These are phyloP conservation scores for Geotrichum reessii DNA, from an alignment of 1,139 yeast genomes.

Conservation along the genomic window DNA sequence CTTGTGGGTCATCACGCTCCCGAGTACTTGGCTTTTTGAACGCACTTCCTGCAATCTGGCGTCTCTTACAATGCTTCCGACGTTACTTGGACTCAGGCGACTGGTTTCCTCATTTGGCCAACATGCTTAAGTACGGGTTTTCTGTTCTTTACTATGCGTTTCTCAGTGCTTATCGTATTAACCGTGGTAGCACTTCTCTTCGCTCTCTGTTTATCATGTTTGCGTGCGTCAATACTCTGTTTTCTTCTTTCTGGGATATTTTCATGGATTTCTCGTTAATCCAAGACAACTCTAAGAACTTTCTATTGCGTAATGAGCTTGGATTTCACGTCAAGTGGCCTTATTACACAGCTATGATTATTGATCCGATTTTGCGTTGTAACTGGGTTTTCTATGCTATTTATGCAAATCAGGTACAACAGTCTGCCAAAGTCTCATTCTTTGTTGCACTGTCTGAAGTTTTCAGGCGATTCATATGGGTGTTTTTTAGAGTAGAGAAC, in stretches of 20 bases:
- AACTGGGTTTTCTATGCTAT: conserved; percentile 82
- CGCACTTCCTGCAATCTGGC: conserved; percentile 82
- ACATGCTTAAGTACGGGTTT: conserved; percentile 67
- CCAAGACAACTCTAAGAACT: conserved; percentile 64
- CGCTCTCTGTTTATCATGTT: conserved; percentile 62
- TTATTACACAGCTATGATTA: conserved; percentile 69
- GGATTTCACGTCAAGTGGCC: conserved; percentile 53
- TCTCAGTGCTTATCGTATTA: conserved; percentile 75
- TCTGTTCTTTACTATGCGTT: conserved; percentile 64
- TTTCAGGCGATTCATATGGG: conserved; percentile 79
- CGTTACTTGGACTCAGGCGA: conserved; percentile 93
- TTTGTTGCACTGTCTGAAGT: conserved; percentile 77
- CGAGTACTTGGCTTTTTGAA: conserved; percentile 74
- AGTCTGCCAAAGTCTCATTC: conserved; percentile 86
- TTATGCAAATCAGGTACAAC: conserved; percentile 71
- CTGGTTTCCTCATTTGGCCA: conserved; percentile 96
- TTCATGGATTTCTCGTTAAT: conserved; percentile 93
- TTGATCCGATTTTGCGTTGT: conserved; percentile 70
- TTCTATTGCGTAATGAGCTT: conserved; percentile 64
- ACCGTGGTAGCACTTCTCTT: conserved; percentile 39
- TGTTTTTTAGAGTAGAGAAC: conserved; percentile 86
- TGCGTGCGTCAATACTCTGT: conserved; percentile 67
- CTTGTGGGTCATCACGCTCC: conserved; percentile 76
- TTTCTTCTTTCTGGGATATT: conserved; percentile 77
- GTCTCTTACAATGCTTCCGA: conserved; percentile 82